A percentile compares a stretch with the other conserved stretches of the same genome.
phyloP scores from a whole-genome alignment of 2,329 filamentous ascomycete genomes.

The Trichoderma atroviride region DNA sequence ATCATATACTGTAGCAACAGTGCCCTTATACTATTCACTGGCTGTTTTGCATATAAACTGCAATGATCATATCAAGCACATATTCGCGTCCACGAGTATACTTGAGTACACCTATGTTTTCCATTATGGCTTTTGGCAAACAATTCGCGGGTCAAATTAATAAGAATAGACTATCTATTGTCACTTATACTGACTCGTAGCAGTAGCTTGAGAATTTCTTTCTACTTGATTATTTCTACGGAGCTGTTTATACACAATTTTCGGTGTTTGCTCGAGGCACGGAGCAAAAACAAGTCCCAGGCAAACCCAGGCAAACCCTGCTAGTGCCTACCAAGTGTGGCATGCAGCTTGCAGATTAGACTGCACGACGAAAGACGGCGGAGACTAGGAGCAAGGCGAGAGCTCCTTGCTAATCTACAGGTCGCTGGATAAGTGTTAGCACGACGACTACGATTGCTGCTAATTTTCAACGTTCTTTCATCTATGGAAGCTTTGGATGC shows the following conservation, averaged over 20 bases:
- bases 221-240: neutral
- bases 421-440: neutral
- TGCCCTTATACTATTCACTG: neutral
- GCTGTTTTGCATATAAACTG: neutral
- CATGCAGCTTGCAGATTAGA: slow-evolving; percentile 22
- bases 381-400: slow-evolving; percentile 17
- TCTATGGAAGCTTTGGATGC: neutral
- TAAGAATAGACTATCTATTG: neutral
- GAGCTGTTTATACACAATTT: neutral
- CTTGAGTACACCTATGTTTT: neutral
- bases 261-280: neutral
- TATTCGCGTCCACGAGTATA: no score
- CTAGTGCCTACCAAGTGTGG: slow-evolving; percentile 11
- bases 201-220: neutral
- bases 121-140: neutral
- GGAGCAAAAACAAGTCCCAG: neutral
- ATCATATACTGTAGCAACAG: neutral
- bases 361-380: slow-evolving; percentile 18
- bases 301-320: slow-evolving; percentile 13
- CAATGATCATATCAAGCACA: no score
- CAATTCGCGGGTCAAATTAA: neutral
- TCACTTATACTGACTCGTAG: neutral
- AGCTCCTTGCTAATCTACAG: slow-evolving; percentile 11
- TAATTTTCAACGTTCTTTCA: neutral
- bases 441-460: neutral